A percentile compares a stretch with the other conserved stretches of the same genome.
Conservation (phyloP, 2,329 filamentous ascomycete genomes). For the Aureobasidium lini region DNA sequence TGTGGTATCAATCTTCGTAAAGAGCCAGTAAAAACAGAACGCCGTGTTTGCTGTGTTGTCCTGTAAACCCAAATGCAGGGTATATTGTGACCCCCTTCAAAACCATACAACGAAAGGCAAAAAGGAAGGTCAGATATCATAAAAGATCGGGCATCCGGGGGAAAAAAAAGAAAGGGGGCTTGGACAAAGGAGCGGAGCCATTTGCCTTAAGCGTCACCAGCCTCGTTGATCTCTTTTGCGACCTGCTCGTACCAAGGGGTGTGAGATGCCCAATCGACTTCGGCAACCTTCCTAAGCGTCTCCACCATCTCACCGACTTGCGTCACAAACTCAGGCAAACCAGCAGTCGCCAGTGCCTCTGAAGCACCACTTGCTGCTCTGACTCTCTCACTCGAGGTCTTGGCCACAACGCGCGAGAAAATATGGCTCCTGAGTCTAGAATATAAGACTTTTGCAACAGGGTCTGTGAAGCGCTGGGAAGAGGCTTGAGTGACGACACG, state of each 20-base stretch:
- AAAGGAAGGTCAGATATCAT: background rate
- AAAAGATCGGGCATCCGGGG: background rate
- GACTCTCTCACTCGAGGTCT: constrained; percentile 62
- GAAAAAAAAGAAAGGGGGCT: background rate
- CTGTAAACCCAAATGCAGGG: background rate
- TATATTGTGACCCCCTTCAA: background rate
- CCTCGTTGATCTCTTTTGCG: constrained; percentile 26
- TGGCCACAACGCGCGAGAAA: constrained; percentile 55
- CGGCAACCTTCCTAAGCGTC: constrained; percentile 55
- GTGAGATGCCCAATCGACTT: constrained; percentile 62
- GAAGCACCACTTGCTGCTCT: constrained; percentile 60
- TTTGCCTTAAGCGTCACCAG: background rate
- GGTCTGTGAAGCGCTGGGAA: constrained; percentile 40
- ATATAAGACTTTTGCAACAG: constrained; percentile 60
- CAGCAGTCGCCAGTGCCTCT: constrained; percentile 61
- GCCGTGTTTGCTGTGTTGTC: background rate
- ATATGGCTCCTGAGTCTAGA: constrained; percentile 61
- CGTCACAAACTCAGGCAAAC: constrained; percentile 65
- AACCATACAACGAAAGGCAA: background rate
- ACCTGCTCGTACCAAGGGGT: constrained; percentile 64
- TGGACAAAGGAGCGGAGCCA: background rate
- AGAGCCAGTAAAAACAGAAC: background rate
- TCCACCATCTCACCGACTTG: constrained; percentile 64
- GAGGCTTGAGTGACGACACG: constrained; percentile 48
- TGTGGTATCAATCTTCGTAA: constrained; percentile 9